Evolutionary conservation across 73 alveolate species (phyloP).

Genomic region (Stentor roeselii): DNA sequence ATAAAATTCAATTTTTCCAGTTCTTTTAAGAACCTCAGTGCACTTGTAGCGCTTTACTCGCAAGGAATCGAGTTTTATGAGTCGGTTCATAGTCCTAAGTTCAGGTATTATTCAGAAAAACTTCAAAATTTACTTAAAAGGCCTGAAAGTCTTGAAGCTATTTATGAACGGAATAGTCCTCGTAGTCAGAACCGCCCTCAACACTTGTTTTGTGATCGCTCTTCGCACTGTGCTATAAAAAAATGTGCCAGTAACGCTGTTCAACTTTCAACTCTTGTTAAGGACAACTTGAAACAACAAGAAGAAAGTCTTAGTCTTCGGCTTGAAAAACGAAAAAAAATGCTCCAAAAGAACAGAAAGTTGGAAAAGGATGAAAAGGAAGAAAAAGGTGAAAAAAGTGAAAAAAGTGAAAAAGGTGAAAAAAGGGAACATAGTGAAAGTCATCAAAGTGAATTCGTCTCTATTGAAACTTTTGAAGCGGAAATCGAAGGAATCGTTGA

Average conservation of each 20-base stretch:
- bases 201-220: neutral
- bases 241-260: neutral
- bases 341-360: no score
- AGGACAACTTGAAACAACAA: neutral
- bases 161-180: neutral
- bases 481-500: neutral
- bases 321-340: neutral
- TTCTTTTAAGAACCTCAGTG: neutral
- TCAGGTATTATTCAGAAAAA: no score
- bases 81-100: neutral
- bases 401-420: neutral
- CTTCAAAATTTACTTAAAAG: neutral
- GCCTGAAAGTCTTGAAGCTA: neutral
- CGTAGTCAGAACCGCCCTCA: neutral
- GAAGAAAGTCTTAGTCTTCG: neutral
- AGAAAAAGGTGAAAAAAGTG: neutral
- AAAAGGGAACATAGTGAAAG: neutral
- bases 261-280: neutral
- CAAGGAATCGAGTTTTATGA: neutral
- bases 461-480: neutral
- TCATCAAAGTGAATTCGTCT: neutral
- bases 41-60: neutral
- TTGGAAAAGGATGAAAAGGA: no score
- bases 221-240: no score
- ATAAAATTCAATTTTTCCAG: neutral